These are phyloP conservation scores for Vaccinium myrtillus DNA, from an alignment of 148 eudicot species.

Conservation along the genomic window DNA sequence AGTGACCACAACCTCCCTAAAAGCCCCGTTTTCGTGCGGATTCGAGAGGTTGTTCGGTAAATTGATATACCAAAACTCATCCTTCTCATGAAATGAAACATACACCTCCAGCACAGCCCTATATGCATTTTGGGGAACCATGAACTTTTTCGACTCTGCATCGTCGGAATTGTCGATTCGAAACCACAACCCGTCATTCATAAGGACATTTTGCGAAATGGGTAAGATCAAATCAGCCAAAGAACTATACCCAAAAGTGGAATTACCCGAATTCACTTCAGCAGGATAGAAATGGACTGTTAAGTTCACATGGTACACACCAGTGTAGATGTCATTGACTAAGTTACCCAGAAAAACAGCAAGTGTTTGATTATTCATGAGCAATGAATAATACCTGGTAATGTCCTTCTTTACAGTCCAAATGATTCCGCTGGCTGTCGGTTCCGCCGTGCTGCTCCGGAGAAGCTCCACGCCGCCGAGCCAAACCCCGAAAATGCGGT, in stretches of 20 bases:
- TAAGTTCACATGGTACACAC: constrained; percentile 77
- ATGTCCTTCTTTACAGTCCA: constrained; percentile 83
- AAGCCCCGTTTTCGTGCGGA: constrained; percentile 63
- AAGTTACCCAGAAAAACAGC: constrained; percentile 77
- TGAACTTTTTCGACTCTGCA: constrained; percentile 33
- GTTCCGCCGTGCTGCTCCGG: constrained; percentile 92
- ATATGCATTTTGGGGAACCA: constrained; percentile 68
- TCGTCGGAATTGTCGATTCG: constrained; percentile 53
- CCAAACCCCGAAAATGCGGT: constrained; percentile 88
- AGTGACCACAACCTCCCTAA: constrained; percentile 77
- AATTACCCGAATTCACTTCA: constrained; percentile 7
- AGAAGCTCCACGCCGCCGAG: constrained; percentile 84
- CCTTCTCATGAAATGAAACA: constrained; percentile 85
- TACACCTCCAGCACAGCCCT: constrained; percentile 85
- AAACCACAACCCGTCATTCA: constrained; percentile 93
- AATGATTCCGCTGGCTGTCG: constrained; percentile 54
- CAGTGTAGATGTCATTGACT: constrained; percentile 68
- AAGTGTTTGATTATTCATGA: constrained; percentile 52
- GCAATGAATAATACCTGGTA: constrained; percentile 60
- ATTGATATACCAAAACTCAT: constrained; percentile 83
- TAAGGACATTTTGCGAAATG: constrained; percentile 59
- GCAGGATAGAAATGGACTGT: constrained; percentile 57
- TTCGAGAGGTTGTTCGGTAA: constrained; percentile 49
- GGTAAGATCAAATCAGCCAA: constrained; percentile 77
- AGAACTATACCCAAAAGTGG: constrained; percentile 12